Evolutionary conservation across 371 early-diverging fungal species (phyloP), one percentile per base, ranked within the genome.

Genomic region (Rhizopus arrhizus): DNA sequence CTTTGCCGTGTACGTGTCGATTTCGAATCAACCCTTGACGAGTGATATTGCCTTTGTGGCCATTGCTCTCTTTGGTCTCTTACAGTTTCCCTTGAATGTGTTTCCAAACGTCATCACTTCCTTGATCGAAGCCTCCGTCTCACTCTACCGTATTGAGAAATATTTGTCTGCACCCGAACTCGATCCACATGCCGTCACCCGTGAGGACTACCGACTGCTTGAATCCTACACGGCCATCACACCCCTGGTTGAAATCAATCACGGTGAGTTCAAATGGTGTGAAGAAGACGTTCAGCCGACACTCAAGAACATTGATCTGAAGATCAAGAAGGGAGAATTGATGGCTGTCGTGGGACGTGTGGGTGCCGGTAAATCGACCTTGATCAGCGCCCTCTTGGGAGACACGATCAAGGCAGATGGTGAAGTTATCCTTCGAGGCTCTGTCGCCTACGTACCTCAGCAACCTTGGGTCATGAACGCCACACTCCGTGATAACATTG

Each of bases 391-490:
- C 0, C 66, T 96, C 9, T 75, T 95, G 22, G 97, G 96, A 46
- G 95, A 97, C 62, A 91, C 93, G 82, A 85, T 89, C 57, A 89
- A 88, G 55, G 51, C 73, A 0, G 56, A 74, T 2, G 96, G 96
- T 29, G 73, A 83, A 5, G 89, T 92, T 9, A 71, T 64, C 2
- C 60, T 96, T 2, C 73, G 85, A 32, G 97, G 96, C n/a, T 82
- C 83, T 13, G 83, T 94, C 6, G 95, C 95, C 3, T 96, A 95
- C 73, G 95, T 91, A 0, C 86, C 94, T 10, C 96, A 97, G 71
- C 86, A 85, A 58, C 87, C 99, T 12, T 97, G 96, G 96, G 91
- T 99, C 38, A 90, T 93, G 90, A 95, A 95, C 66, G 89, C 89
- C 34, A 90, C 95, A 0, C 58, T 99, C 10, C 84, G 92, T 16